A percentile compares a stretch with the other conserved stretches of the same genome.
phyloP scores from a whole-genome alignment of 345 rosid genomes.

The Populus tremula region DNA sequence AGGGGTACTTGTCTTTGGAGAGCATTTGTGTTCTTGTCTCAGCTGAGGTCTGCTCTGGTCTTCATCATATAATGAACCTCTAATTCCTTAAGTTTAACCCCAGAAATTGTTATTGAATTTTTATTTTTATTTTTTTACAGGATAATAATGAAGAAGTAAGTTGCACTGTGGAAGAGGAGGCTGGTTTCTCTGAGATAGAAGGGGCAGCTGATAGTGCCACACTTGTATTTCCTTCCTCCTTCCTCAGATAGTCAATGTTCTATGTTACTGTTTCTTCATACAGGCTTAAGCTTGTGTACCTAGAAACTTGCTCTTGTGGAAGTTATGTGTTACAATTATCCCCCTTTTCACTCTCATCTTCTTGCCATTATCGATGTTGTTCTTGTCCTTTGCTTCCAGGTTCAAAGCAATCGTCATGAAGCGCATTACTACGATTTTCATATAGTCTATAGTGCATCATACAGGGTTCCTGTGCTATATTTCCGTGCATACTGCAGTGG shows the following conservation, averaged over 20 bases:
- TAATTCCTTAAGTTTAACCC: background rate
- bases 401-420: constrained; percentile 34
- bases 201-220: constrained; percentile 52
- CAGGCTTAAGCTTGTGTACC: background rate
- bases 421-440: constrained; percentile 72
- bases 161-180: constrained; percentile 22
- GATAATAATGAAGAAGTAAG: constrained; percentile 26
- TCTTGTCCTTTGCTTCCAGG: constrained; percentile 35
- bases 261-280: background rate
- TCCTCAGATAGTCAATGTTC: background rate
- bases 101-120: background rate
- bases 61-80: background rate
- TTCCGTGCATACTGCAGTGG: constrained; percentile 64
- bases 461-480: constrained; percentile 72
- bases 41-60: constrained; percentile 35
- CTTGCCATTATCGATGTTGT: background rate
- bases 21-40: constrained; percentile 38
- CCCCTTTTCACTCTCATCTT: background rate
- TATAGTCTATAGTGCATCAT: constrained; percentile 66
- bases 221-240: constrained; percentile 39
- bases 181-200: constrained; percentile 26
- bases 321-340: background rate
- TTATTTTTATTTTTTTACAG: constrained; percentile 18
- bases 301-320: background rate
- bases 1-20: constrained; percentile 69